These are phyloP conservation scores for Saccharum hybrid DNA, from an alignment of 202 grass and related monocot genomes.

Conservation along the genomic window DNA sequence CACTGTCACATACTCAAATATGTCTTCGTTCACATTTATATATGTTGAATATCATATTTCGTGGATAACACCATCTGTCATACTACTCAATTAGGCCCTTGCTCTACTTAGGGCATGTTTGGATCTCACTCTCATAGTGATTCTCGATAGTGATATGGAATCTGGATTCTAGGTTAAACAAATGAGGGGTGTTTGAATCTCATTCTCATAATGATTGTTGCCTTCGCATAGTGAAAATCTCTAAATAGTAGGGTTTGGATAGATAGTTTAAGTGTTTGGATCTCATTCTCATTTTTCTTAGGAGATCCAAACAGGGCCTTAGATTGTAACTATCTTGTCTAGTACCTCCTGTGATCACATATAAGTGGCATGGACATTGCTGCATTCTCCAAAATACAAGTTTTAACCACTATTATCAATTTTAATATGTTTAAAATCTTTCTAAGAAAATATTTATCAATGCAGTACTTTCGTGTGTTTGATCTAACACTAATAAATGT, in stretches of 20 bases:
- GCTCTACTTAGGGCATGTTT: constrained; percentile 1
- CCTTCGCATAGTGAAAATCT: not conserved
- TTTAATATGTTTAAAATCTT: not conserved
- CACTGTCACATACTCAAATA: not conserved
- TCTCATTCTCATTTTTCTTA: not conserved
- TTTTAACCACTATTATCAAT: not conserved
- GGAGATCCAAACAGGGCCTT: not conserved
- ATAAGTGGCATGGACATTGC: not conserved
- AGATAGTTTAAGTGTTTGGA: not conserved
- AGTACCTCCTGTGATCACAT: not conserved
- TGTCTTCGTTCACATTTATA: not conserved
- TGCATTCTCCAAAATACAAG: not conserved
- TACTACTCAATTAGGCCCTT: not conserved
- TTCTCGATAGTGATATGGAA: not conserved
- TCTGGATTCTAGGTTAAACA: not conserved
- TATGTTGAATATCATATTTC: not conserved
- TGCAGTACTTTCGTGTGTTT: not conserved
- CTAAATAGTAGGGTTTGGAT: not conserved
- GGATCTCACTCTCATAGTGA: not conserved
- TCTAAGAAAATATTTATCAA: not conserved
- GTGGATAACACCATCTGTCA: not conserved
- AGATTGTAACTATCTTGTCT: not conserved
- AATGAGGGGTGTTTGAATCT: not conserved
- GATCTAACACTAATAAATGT: not conserved
- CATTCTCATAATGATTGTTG: not conserved